These are phyloP conservation scores for Phytopythium mirpurense DNA, from an alignment of 352 stramenopile genomes.

Conservation along the genomic window DNA sequence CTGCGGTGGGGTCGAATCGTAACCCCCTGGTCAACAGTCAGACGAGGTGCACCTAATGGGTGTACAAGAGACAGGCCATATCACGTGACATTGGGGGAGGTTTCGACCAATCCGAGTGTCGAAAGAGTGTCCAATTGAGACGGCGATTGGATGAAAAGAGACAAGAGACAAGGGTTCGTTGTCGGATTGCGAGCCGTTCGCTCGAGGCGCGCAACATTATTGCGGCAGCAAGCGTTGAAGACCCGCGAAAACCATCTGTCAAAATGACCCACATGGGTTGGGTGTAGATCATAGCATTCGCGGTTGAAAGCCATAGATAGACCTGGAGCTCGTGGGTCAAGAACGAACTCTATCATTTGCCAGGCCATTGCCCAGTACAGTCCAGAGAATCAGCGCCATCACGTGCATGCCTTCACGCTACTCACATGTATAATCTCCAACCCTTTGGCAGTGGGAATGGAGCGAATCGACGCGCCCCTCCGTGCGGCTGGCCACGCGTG, in stretches of 20 bases:
- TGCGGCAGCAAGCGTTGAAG: not conserved
- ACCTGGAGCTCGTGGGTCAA: no score
- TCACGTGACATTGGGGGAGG: no score
- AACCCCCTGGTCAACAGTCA: conserved; percentile 3
- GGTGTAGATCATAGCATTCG: no score
- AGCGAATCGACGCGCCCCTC: not conserved
- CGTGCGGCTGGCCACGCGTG: no score
- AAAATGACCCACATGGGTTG: not conserved
- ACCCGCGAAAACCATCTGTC: not conserved
- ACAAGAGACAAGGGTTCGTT: not conserved
- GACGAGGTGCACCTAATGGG: not conserved
- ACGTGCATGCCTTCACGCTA: no score
- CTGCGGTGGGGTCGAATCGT: not conserved
- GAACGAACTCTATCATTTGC: no score
- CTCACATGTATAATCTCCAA: no score
- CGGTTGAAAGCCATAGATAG: no score
- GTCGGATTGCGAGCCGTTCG: not conserved
- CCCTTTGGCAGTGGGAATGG: no score
- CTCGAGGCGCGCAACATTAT: not conserved
- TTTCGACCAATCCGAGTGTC: not conserved
- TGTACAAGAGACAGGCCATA: not conserved
- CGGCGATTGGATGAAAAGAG: conserved; percentile 3
- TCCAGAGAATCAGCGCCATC: not conserved
- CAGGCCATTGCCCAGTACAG: not conserved
- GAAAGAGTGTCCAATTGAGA: not conserved